Conservation (phyloP, 2,329 filamentous ascomycete genomes). For the Ophiocordyceps robertsii region DNA sequence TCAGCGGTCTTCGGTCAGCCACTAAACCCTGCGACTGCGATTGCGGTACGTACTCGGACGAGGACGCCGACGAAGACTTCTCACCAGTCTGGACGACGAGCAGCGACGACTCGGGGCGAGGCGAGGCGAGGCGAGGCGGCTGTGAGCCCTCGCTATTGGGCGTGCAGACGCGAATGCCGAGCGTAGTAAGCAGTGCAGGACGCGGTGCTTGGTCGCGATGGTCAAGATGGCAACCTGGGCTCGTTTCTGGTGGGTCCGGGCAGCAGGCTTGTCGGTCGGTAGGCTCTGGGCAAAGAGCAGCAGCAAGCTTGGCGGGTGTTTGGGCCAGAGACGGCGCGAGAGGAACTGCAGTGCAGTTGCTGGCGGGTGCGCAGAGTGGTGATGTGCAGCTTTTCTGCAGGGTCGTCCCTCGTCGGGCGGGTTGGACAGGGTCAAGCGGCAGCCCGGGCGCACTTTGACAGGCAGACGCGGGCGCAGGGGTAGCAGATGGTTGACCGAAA, state of each 20-base stretch:
- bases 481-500: neutral
- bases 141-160: neutral
- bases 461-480: slow-evolving; percentile 1
- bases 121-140: no score
- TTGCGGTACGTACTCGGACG: no score
- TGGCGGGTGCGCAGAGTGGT: neutral
- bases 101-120: no score
- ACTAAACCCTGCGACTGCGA: neutral
- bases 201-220: neutral
- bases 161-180: neutral
- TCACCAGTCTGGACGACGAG: no score
- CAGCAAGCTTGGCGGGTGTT: no score
- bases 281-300: no score
- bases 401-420: slow-evolving; percentile 2
- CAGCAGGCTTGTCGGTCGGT: no score
- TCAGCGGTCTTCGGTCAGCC: slow-evolving; percentile 1
- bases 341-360: neutral
- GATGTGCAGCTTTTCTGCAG: slow-evolving; percentile 3
- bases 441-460: slow-evolving; percentile 1
- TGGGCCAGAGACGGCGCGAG: neutral
- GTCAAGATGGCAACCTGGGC: neutral
- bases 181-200: no score
- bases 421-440: slow-evolving; percentile 2
- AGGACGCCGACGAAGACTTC: no score
- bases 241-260: no score